Conservation (phyloP, 345 rosid species). For the Cardamine occulta region DNA sequence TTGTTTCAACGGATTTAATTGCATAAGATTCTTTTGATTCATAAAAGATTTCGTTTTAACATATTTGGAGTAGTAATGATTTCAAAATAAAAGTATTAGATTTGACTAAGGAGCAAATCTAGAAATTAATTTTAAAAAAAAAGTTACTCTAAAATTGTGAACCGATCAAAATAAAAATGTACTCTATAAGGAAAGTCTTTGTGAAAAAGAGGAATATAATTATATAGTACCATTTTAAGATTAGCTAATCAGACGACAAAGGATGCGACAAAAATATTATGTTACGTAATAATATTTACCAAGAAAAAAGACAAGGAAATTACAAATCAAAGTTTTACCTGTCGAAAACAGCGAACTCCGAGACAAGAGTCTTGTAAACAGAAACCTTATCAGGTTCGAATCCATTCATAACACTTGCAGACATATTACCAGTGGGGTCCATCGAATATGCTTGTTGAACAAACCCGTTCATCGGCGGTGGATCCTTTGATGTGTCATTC, state of each 20-base stretch:
- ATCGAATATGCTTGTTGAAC: slow-evolving; percentile 76
- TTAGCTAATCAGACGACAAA: background rate
- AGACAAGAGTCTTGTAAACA: slow-evolving; percentile 81
- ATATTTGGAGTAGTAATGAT: too few relatives aligned
- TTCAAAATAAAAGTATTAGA: too few relatives aligned
- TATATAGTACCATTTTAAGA: background rate
- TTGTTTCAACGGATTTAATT: too few relatives aligned
- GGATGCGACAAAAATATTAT: background rate
- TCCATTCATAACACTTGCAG: slow-evolving; percentile 77
- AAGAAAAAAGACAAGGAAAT: slow-evolving; percentile 5
- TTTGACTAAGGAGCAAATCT: too few relatives aligned
- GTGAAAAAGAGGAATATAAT: background rate
- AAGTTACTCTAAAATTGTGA: too few relatives aligned
- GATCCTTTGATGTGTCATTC: slow-evolving; percentile 57
- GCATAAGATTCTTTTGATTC: too few relatives aligned
- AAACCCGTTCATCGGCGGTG: slow-evolving; percentile 88
- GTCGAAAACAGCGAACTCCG: slow-evolving; percentile 85
- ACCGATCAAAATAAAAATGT: too few relatives aligned
- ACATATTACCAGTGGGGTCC: slow-evolving; percentile 63
- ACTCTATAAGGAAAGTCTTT: too few relatives aligned
- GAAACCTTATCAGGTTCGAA: slow-evolving; percentile 69
- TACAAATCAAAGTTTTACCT: slow-evolving; percentile 47
- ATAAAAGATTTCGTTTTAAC: too few relatives aligned
- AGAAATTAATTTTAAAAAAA: too few relatives aligned
- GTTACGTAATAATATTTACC: slow-evolving; percentile 17